Conservation (phyloP, 2,329 filamentous ascomycete species). For the Colletotrichum aenigma region DNA sequence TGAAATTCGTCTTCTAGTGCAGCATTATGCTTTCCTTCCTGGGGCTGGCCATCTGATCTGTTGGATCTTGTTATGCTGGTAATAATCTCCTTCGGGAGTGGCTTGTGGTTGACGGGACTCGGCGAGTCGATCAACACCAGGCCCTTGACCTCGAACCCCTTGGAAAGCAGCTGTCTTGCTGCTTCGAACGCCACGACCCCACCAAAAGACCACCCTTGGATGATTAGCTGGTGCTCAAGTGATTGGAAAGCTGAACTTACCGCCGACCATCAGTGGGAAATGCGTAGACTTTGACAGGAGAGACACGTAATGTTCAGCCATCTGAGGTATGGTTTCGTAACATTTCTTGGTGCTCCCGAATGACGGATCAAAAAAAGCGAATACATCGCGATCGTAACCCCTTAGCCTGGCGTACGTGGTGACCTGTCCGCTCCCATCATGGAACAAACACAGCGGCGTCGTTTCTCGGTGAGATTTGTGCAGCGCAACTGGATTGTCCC, state of each 20-base stretch:
- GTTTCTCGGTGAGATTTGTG: background rate
- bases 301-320: background rate
- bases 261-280: background rate
- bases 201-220: background rate
- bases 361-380: background rate
- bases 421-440: background rate
- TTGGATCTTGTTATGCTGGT: background rate
- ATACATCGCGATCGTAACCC: background rate
- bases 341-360: background rate
- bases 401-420: background rate
- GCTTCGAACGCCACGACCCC: background rate
- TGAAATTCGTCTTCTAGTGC: background rate
- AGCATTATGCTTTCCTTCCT: background rate
- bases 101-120: background rate
- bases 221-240: background rate
- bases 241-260: background rate
- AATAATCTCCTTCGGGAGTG: background rate
- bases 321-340: background rate
- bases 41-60: background rate
- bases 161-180: background rate
- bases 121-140: background rate
- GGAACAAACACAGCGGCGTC: background rate
- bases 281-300: background rate
- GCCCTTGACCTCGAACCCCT: background rate
- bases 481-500: background rate